These are phyloP conservation scores for Fusarium anthophilum DNA, from an alignment of 2,329 filamentous ascomycete species.

Conservation along the genomic window DNA sequence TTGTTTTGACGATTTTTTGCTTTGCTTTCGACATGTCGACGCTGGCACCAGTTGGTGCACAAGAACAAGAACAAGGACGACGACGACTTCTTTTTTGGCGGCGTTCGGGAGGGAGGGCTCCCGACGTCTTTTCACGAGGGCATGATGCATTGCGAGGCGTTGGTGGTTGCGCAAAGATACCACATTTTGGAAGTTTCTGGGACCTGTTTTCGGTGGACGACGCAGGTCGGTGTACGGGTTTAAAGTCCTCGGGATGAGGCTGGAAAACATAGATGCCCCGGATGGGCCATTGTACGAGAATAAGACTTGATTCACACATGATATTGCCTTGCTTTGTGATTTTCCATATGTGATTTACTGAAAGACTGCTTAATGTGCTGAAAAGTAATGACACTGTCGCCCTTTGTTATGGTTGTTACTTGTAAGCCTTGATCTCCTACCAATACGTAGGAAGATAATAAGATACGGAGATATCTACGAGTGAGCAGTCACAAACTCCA, in stretches of 20 bases:
- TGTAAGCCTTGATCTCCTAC: background rate
- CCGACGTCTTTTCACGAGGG: conserved; percentile 21
- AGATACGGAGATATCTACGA: too few species aligned
- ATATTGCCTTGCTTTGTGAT: background rate
- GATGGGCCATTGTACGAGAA: background rate
- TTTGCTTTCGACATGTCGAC: background rate
- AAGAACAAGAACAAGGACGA: background rate
- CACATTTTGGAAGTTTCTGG: conserved; percentile 21
- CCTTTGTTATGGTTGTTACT: background rate
- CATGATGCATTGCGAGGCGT: conserved; percentile 32
- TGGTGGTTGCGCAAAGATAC: conserved; percentile 36
- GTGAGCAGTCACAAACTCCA: background rate
- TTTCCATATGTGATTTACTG: background rate
- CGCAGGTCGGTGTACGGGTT: conserved; percentile 9
- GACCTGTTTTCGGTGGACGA: conserved; percentile 22
- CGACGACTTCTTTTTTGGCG: conserved; percentile 10
- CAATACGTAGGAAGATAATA: background rate
- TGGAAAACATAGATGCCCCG: conserved; percentile 4
- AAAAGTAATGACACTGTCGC: background rate
- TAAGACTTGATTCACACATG: background rate
- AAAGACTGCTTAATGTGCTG: background rate
- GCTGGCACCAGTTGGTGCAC: background rate
- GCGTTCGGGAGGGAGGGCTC: conserved; percentile 11
- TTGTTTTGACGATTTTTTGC: background rate
- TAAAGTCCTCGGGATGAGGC: conserved; percentile 25